phyloP scores from a whole-genome alignment of 768 basidiomycete species.

The Suillus lakei region DNA sequence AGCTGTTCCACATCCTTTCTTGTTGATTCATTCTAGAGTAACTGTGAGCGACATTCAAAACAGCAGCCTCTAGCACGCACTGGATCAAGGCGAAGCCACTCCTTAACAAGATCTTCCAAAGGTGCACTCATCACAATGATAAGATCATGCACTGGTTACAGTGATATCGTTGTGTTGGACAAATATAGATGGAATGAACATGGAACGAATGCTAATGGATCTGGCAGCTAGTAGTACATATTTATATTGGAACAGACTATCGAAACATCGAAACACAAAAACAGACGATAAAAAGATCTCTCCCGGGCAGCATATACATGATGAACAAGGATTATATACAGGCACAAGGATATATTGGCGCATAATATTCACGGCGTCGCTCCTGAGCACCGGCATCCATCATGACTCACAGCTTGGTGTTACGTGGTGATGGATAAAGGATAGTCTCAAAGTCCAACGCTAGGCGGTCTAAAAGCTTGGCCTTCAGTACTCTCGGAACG shows the following conservation, averaged over 20 bases:
- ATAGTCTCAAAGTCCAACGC: slow-evolving; percentile 14
- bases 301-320: neutral
- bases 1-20: slow-evolving; percentile 40
- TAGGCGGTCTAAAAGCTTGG: slow-evolving; percentile 21
- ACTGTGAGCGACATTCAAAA: neutral
- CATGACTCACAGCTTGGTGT: neutral
- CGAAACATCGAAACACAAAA: neutral
- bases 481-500: slow-evolving; percentile 22
- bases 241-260: neutral
- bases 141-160: neutral
- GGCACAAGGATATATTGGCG: neutral
- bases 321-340: neutral
- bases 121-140: slow-evolving; percentile 19
- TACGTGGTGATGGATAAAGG: slow-evolving; percentile 4
- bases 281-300: no score
- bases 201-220: neutral
- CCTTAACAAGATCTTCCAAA: slow-evolving; percentile 49
- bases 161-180: neutral
- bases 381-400: neutral
- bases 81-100: slow-evolving; percentile 56
- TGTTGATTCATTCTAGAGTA: slow-evolving; percentile 43
- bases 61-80: slow-evolving; percentile 29
- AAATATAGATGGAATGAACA: neutral
- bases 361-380: neutral
- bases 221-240: no score